phyloP scores from a whole-genome alignment of 2,329 filamentous ascomycete species.

The Chalaropsis thielavioides region DNA sequence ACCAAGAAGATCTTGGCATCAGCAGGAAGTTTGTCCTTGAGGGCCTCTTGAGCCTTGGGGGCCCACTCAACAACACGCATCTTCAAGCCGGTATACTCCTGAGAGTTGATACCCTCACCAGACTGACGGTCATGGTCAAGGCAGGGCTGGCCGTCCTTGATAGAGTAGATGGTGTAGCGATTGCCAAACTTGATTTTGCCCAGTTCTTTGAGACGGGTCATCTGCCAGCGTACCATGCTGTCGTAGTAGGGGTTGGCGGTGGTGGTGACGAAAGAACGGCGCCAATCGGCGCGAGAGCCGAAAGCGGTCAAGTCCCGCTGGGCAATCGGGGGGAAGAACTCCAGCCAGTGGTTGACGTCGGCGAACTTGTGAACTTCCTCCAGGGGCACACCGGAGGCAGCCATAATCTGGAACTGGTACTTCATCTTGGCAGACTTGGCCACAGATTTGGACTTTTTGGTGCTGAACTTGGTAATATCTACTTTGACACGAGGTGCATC shows the following conservation, averaged over 20 bases:
- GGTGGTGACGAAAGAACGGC: constrained; percentile 82
- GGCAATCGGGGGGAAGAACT: constrained; percentile 55
- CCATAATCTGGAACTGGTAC: constrained; percentile 93
- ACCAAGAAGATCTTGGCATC: constrained; percentile 75
- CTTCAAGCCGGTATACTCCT: constrained; percentile 89
- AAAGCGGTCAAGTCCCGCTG: constrained; percentile 59
- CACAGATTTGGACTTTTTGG: constrained; percentile 82
- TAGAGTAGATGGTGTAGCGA: constrained; percentile 83
- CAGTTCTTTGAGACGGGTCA: constrained; percentile 78
- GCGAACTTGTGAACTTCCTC: constrained; percentile 90
- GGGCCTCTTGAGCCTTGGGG: constrained; percentile 51
- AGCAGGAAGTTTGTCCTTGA: constrained; percentile 66
- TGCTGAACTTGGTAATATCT: constrained; percentile 80
- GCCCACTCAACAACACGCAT: constrained; percentile 84
- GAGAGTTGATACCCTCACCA: constrained; percentile 46
- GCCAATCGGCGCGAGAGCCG: constrained; percentile 83
- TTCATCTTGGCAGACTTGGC: constrained; percentile 86
- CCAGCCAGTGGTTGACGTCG: constrained; percentile 80
- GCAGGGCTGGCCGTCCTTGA: constrained; percentile 48
- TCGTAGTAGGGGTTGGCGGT: constrained; percentile 97
- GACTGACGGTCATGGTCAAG: constrained; percentile 36
- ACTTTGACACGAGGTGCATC: constrained; percentile 56
- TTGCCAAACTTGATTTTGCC: constrained; percentile 90
- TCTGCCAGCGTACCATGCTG: constrained; percentile 91
- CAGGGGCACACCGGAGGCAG: constrained; percentile 71